Percentiles rank a stretch among this genome's conserved stretches.
phyloP scores from a whole-genome alignment of 2,329 filamentous ascomycete species.

The Ophiosphaerella korrae region DNA sequence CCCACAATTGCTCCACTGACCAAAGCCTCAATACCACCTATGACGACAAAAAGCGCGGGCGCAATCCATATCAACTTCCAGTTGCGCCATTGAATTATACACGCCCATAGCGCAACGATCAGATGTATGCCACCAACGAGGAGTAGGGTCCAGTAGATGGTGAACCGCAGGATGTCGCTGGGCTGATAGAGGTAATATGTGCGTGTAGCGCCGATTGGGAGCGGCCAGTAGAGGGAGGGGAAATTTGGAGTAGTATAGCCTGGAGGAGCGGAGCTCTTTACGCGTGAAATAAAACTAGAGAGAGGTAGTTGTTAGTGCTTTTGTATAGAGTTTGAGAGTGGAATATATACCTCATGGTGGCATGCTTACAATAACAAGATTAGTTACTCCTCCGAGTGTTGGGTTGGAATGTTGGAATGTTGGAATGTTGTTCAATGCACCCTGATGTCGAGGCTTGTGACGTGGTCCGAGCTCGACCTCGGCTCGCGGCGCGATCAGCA shows the following conservation, averaged over 20 bases:
- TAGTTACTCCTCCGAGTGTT: not conserved
- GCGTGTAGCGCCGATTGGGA: conserved; percentile 61
- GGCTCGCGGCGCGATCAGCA: conserved; percentile 30
- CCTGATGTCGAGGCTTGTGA: conserved; percentile 8
- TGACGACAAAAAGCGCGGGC: conserved; percentile 70
- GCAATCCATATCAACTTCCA: conserved; percentile 70
- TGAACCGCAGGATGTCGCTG: conserved; percentile 84
- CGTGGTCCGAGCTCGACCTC: conserved; percentile 34
- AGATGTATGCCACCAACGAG: conserved; percentile 78
- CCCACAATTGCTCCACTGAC: conserved; percentile 83
- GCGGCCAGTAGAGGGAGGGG: conserved; percentile 80
- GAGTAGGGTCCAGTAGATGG: conserved; percentile 82
- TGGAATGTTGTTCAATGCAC: not conserved
- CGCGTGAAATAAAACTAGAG: conserved; percentile 51
- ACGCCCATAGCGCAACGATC: conserved; percentile 71
- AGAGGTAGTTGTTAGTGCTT: not conserved
- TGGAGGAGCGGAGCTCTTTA: conserved; percentile 55
- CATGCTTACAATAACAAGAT: conserved; percentile 19
- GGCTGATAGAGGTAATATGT: conserved; percentile 73
- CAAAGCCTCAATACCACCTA: conserved; percentile 77
- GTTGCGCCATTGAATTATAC: conserved; percentile 68
- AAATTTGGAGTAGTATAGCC: conserved; percentile 74
- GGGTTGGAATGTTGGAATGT: not conserved
- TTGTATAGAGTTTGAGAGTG: not conserved
- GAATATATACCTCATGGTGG: conserved; percentile 38